Evolutionary conservation across 345 rosid species (phyloP).

Genomic region (Draba incana): DNA sequence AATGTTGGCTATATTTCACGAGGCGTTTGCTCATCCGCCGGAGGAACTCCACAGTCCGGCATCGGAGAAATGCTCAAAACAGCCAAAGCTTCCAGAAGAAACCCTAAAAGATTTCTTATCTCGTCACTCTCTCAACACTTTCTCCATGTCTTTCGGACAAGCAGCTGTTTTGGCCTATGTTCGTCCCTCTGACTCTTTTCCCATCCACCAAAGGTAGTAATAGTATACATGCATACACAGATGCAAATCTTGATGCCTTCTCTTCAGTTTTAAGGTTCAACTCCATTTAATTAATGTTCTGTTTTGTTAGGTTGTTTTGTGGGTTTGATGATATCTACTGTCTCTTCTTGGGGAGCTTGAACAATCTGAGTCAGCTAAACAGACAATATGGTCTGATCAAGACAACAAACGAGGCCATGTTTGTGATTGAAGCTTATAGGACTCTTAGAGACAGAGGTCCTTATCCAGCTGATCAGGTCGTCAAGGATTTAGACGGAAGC

Average conservation of each 20-base stretch:
- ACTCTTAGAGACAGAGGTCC: slow-evolving; percentile 95
- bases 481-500: slow-evolving; percentile 85
- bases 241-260: background rate
- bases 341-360: slow-evolving; percentile 76
- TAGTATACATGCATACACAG: background rate
- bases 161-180: slow-evolving; percentile 74
- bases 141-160: slow-evolving; percentile 69
- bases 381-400: slow-evolving; percentile 82
- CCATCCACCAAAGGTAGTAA: slow-evolving; percentile 58
- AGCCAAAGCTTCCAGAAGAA: slow-evolving; percentile 67
- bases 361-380: slow-evolving; percentile 65
- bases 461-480: slow-evolving; percentile 94
- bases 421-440: slow-evolving; percentile 82
- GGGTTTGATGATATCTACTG: slow-evolving; percentile 84
- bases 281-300: background rate
- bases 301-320: slow-evolving; percentile 53
- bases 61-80: slow-evolving; percentile 50
- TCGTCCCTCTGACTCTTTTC: slow-evolving; percentile 46
- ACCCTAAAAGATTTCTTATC: slow-evolving; percentile 67
- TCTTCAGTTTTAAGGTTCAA: background rate
- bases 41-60: slow-evolving; percentile 95
- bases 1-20: slow-evolving; percentile 81
- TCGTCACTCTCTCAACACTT: slow-evolving; percentile 57
- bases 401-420: slow-evolving; percentile 75
- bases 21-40: slow-evolving; percentile 81